These are phyloP conservation scores for Boletus tomentosulus DNA, from an alignment of 768 basidiomycete genomes.

Conservation along the genomic window DNA sequence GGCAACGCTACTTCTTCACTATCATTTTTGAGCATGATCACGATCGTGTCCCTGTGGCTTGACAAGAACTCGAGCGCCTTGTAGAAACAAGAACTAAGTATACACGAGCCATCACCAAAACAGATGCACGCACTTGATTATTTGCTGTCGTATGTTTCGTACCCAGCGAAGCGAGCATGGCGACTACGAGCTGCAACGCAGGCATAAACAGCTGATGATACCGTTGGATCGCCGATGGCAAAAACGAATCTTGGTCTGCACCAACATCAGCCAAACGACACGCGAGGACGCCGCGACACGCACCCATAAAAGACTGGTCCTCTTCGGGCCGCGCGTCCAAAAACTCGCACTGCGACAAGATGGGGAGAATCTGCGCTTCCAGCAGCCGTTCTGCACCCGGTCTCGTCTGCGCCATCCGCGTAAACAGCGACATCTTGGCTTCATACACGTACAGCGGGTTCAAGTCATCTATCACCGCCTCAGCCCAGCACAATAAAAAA, in stretches of 20 bases:
- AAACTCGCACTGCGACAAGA: constrained; percentile 81
- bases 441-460: constrained; percentile 94
- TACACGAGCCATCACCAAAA: neutral
- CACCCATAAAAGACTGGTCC: constrained; percentile 80
- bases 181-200: constrained; percentile 75
- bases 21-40: constrained; percentile 78
- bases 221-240: constrained; percentile 81
- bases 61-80: constrained; percentile 80
- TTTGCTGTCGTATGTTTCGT: constrained; percentile 60
- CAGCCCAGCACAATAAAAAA: neutral
- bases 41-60: constrained; percentile 78
- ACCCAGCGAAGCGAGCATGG: constrained; percentile 74
- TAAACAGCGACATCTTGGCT: constrained; percentile 87
- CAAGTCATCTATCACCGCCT: constrained; percentile 60
- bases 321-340: constrained; percentile 80
- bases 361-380: constrained; percentile 69
- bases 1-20: constrained; percentile 56
- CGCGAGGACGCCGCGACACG: constrained; percentile 8
- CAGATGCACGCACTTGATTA: constrained; percentile 52
- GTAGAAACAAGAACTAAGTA: neutral
- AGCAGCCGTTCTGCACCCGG: constrained; percentile 82
- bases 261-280: neutral
- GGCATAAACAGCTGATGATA: constrained; percentile 92
- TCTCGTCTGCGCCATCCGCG: constrained; percentile 78
- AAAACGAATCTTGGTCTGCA: constrained; percentile 78